Evolutionary conservation across 2,329 filamentous ascomycete genomes (phyloP), one percentile per base, ranked within the genome.

Genomic region (Huntiella bhutanensis): DNA sequence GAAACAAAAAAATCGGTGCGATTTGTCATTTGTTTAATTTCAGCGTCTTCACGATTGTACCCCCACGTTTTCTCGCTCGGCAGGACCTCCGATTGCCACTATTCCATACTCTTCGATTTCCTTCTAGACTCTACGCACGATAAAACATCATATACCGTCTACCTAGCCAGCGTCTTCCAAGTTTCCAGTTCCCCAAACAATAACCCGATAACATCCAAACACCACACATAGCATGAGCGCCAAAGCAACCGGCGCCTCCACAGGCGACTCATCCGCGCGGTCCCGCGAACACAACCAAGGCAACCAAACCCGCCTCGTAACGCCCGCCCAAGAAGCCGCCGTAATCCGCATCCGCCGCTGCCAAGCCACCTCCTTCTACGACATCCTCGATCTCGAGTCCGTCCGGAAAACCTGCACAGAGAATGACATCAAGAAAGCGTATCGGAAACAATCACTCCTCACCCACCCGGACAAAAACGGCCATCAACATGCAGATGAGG

Each of bases 401-500:
- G 67, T 79, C 35, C 71, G 71, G 55, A 65, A 70, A 48, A 73
- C 77, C 15, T 80, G 75, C 56, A 76, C 76, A 42, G 88, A 96
- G 55, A 63, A 69, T 51, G 88, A 96, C 57, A 86, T 98, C 59
- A 98, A 96, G 63, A 96, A 96, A 68, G 88, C 91, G 5, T 98
- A 98, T 65, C 76, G 88, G 58, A 96, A 94, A 65, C 72, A 92
- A 60, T 91, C 82, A 59, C 67, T 98, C 56, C 70, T 96, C 58
- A 98, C 91, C 50, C 91, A 98, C 68, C 91, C 91, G 52, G 91
- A 98, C 69, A 98, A 98, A 69, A 98, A 98, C 70, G 87, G 87
- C 43, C 87, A 95, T 60, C 80, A 88, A 34, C 77, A 92, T 50
- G 88, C 91, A 47, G 91, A 95, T 60, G 91, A 98, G 66, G 91